phyloP scores from a whole-genome alignment of 805 yeast genomes.

The Sugiyamaella smithiae region DNA sequence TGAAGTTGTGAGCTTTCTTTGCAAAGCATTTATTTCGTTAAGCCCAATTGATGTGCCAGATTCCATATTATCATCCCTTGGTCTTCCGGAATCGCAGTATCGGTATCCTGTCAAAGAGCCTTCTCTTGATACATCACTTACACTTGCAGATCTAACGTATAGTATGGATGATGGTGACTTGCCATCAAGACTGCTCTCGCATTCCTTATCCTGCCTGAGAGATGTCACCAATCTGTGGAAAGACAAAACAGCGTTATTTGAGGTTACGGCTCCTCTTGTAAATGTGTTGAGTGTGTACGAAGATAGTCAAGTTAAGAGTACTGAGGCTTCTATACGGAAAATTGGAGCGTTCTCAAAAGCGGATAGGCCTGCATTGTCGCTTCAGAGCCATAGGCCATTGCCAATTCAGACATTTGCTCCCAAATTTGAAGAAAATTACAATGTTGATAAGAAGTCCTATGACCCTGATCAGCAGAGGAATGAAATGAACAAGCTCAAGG shows the following conservation, averaged over 20 bases:
- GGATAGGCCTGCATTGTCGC: slow-evolving; percentile 64
- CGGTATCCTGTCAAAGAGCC: background rate
- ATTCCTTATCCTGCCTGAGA: background rate
- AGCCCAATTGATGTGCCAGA: background rate
- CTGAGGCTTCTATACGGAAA: slow-evolving; percentile 44
- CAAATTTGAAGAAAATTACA: slow-evolving; percentile 91
- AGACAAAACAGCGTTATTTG: slow-evolving; percentile 59
- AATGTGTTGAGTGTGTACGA: slow-evolving; percentile 40
- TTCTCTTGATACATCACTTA: background rate
- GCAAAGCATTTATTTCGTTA: slow-evolving; percentile 10
- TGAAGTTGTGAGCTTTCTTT: slow-evolving; percentile 56
- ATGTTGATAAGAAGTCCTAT: slow-evolving; percentile 90
- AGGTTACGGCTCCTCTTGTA: slow-evolving; percentile 49
- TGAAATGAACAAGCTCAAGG: slow-evolving; percentile 77
- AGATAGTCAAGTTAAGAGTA: background rate
- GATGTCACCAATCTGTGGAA: slow-evolving; percentile 47
- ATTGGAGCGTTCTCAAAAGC: slow-evolving; percentile 46
- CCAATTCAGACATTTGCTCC: slow-evolving; percentile 86
- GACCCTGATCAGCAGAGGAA: slow-evolving; percentile 79
- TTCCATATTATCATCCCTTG: too few species aligned
- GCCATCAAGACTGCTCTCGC: slow-evolving; percentile 5
- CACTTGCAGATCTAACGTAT: background rate
- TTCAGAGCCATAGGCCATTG: slow-evolving; percentile 81
- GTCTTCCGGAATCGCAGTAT: background rate
- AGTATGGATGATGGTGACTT: background rate